Base-by-base conservation (phyloP, 1,284 basidiomycete genomes). In the Pyrrhoderma lamaoense region DNA sequence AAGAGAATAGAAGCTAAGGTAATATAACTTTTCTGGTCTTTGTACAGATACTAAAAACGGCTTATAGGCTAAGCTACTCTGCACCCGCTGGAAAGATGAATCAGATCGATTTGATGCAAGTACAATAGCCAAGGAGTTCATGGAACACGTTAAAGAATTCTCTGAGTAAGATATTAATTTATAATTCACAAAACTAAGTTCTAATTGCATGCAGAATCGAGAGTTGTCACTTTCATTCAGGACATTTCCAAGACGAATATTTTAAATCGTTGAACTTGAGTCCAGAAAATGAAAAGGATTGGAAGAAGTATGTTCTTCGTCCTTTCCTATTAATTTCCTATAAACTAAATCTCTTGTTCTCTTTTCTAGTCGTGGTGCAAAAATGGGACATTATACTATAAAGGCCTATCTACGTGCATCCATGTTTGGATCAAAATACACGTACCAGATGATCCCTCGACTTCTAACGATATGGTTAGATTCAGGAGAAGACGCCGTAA, bases 401-500 rank as follows among this genome's bases (percentile, higher is more conserved):
- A 75, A 76, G 57, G 76, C 83, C 46, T 97, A 88, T 60, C 73
- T 79, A 3, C 81, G 77, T 57, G 89, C 93, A 0, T 82, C 95
- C 50, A 74, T 75, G 59, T 71, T 78, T 60, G 96, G 96, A 9
- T 93, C 93, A 42, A 99, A 99, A 72, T 98, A 89, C 67, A 89
- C 97, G 45, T 99, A 95, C 66, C 94, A 97, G 64, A 94, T 93
- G 0, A 80, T 99, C 60, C 95, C 96, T 0, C 82, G 96, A 35
- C 76, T 98, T 57, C 76, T 99, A 11, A 99, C 94, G 0, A 80
- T 99, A 40, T 99, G 95, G 94, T 73, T 99, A 47, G 93, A 98
- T 63, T 70, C 90, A 54, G 93, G 89, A n/a, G 93, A 94, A 62
- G 71, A 79, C 47, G 55, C 59, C 18, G 64, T 59, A 4, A 56